Evolutionary conservation across 1,139 yeast genomes (phyloP).

Genomic region (Pichia sp.): DNA sequence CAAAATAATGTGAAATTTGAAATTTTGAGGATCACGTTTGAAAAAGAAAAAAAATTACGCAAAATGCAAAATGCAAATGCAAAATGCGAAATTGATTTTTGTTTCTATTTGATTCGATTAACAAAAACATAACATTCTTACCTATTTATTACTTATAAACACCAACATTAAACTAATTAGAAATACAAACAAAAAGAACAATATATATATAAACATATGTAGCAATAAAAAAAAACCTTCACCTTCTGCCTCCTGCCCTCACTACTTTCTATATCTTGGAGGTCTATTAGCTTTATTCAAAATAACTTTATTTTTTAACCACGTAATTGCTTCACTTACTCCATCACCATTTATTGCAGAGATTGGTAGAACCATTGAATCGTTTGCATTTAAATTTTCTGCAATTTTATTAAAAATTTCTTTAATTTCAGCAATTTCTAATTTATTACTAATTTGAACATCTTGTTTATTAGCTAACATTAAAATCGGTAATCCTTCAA

Average conservation of each 20-base stretch:
- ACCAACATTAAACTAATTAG: neutral
- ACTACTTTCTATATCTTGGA: conserved; percentile 36
- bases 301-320: conserved; percentile 73
- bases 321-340: conserved; percentile 76
- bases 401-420: conserved; percentile 76
- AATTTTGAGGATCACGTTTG: no score
- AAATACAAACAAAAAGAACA: neutral
- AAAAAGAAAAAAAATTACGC: no score
- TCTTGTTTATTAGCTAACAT: conserved; percentile 97
- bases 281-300: conserved; percentile 71
- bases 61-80: no score
- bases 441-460: conserved; percentile 53
- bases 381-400: conserved; percentile 80
- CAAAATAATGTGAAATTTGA: no score
- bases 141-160: neutral
- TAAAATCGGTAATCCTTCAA: conserved; percentile 76
- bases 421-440: conserved; percentile 74
- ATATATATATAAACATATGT: neutral
- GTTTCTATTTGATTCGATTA: no score
- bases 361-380: conserved; percentile 81
- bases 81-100: no score
- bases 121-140: no score
- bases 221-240: neutral
- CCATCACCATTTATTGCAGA: conserved; percentile 88
- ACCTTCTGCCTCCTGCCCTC: neutral